phyloP scores from a whole-genome alignment of 2,329 filamentous ascomycete species.

The Paecilomyces niveus region DNA sequence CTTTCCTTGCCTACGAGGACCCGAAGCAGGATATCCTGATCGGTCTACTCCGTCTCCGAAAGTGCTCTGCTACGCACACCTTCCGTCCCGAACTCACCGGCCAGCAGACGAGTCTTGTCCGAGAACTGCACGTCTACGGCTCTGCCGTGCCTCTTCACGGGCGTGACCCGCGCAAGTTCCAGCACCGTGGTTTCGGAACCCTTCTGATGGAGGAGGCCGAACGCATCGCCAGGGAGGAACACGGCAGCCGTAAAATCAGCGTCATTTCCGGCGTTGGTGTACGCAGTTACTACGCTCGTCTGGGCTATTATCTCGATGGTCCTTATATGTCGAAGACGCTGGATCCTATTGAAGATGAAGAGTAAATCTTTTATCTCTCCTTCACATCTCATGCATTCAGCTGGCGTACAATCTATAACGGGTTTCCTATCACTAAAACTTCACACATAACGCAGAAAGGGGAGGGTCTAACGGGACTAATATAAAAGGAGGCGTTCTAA shows the following conservation, averaged over 20 bases:
- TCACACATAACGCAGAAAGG: too few species aligned
- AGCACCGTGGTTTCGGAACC: slow-evolving; percentile 96
- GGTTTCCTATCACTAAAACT: too few species aligned
- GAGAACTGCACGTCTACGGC: slow-evolving; percentile 94
- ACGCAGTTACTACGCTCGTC: slow-evolving; percentile 84
- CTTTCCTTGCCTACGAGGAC: slow-evolving; percentile 95
- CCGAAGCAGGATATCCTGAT: slow-evolving; percentile 98
- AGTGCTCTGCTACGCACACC: slow-evolving; percentile 86
- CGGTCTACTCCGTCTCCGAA: slow-evolving; percentile 76
- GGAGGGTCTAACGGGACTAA: too few species aligned
- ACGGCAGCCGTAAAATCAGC: slow-evolving; percentile 87
- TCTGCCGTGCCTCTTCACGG: slow-evolving; percentile 96
- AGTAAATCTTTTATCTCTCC: slow-evolving; percentile 12
- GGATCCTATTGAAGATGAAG: slow-evolving; percentile 33
- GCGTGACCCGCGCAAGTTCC: slow-evolving; percentile 90
- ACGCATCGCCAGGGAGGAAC: slow-evolving; percentile 87
- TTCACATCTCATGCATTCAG: not conserved
- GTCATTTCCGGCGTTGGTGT: slow-evolving; percentile 98
- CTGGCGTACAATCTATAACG: too few species aligned
- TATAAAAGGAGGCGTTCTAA: too few species aligned
- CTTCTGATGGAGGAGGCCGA: slow-evolving; percentile 97
- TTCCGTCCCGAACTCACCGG: slow-evolving; percentile 79
- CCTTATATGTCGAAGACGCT: slow-evolving; percentile 62
- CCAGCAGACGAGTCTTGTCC: slow-evolving; percentile 84
- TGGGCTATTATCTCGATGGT: slow-evolving; percentile 91